Conservation (phyloP, 2,329 filamentous ascomycete genomes). For the Nothomitra cinnamomea region DNA sequence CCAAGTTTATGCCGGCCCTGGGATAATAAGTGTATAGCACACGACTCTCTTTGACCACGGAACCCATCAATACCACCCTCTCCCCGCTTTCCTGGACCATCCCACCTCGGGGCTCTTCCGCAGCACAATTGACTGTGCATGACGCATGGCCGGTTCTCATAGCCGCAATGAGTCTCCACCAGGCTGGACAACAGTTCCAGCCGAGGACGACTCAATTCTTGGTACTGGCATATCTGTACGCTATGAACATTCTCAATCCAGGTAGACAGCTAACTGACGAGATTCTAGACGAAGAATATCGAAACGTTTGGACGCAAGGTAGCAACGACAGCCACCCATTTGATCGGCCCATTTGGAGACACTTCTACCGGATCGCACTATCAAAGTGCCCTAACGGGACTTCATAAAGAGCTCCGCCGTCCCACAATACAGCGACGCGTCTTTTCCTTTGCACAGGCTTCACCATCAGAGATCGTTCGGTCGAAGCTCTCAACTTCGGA, state of each 20-base stretch:
- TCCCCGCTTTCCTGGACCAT: neutral
- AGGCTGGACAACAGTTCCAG: slow-evolving; percentile 16
- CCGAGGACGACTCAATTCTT: slow-evolving; percentile 17
- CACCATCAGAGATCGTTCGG: slow-evolving; percentile 84
- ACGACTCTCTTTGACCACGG: too few relatives aligned
- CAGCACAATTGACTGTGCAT: neutral
- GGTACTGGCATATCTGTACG: slow-evolving; percentile 5
- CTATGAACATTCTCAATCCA: neutral
- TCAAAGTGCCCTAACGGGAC: slow-evolving; percentile 70
- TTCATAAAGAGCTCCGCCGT: slow-evolving; percentile 74
- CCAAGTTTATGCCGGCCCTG: too few relatives aligned
- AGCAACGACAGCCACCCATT: slow-evolving; percentile 76
- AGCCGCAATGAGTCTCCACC: slow-evolving; percentile 18
- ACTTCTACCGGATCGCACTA: slow-evolving; percentile 48
- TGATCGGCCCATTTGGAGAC: slow-evolving; percentile 53
- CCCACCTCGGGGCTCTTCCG: neutral
- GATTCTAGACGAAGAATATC: slow-evolving; percentile 57
- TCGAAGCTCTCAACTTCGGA: slow-evolving; percentile 79
- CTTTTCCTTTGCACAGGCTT: slow-evolving; percentile 79
- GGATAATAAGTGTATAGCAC: too few relatives aligned
- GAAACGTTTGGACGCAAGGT: slow-evolving; percentile 92
- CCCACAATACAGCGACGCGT: slow-evolving; percentile 76
- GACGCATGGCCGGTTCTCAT: slow-evolving; percentile 18
- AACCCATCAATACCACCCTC: neutral
- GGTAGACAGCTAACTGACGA: neutral